Conservation (phyloP, 2,329 filamentous ascomycete species). For the Xylariaceae sp. region DNA sequence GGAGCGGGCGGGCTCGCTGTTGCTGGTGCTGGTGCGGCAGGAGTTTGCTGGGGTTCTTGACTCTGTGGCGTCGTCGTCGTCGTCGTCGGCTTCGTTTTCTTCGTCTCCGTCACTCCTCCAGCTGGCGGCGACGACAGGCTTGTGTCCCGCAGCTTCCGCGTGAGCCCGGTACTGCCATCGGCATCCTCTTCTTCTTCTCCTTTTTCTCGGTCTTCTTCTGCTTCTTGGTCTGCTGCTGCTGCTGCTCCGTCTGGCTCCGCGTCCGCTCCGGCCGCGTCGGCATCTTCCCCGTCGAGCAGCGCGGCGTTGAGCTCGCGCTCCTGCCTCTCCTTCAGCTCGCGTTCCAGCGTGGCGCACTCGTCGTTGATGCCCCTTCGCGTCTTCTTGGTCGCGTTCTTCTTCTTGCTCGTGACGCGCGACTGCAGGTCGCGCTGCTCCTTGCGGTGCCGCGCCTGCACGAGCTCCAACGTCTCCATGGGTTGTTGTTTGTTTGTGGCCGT, state of each 20-base stretch:
- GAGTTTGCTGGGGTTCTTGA: no score
- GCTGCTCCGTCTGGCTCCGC: slow-evolving; percentile 11
- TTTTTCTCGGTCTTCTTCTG: not conserved
- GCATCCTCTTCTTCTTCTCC: slow-evolving; percentile 4
- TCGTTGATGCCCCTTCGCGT: slow-evolving; percentile 67
- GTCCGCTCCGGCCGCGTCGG: not conserved
- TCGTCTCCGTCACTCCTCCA: no score
- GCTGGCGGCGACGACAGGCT: no score
- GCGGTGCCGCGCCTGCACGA: slow-evolving; percentile 70
- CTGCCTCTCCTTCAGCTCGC: slow-evolving; percentile 58
- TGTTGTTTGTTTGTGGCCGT: no score
- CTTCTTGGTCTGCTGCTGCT: slow-evolving; percentile 7
- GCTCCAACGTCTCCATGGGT: slow-evolving; percentile 65
- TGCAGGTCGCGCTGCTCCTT: slow-evolving; percentile 87
- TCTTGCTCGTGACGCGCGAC: slow-evolving; percentile 82
- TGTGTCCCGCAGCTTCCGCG: slow-evolving; percentile 12
- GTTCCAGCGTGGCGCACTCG: slow-evolving; percentile 67
- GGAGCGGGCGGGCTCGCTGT: no score
- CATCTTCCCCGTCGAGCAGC: slow-evolving; percentile 29
- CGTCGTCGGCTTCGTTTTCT: not conserved
- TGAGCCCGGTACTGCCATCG: no score
- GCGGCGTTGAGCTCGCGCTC: slow-evolving; percentile 53
- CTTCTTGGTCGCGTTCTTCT: slow-evolving; percentile 92
- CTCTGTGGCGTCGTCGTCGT: slow-evolving; percentile 6
- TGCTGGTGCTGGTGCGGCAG: no score